phyloP scores from a whole-genome alignment of 805 yeast genomes.

The Metschnikowia cubensis region DNA sequence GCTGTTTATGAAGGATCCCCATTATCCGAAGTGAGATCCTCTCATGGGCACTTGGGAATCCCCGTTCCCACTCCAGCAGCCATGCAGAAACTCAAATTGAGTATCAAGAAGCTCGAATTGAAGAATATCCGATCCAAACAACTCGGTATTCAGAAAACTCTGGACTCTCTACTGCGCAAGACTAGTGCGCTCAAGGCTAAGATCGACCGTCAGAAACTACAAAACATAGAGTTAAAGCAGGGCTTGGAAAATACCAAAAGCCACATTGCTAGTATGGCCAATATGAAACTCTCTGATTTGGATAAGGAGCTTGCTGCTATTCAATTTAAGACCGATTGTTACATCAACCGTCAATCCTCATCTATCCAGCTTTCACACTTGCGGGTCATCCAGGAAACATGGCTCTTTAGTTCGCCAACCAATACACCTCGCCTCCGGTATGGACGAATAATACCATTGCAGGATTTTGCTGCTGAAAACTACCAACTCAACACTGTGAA shows the following conservation, averaged over 20 bases:
- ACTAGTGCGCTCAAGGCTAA: not conserved
- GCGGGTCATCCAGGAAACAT: conserved; percentile 24
- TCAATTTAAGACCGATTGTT: conserved; percentile 12
- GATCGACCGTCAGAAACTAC: conserved; percentile 1
- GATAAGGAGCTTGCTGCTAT: conserved; percentile 7
- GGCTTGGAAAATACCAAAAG: not conserved
- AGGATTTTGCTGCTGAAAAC: conserved; percentile 4
- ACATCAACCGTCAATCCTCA: conserved; percentile 25
- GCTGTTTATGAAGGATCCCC: not conserved
- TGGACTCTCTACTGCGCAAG: not conserved
- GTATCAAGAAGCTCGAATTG: conserved; percentile 28
- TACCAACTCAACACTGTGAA: conserved; percentile 21
- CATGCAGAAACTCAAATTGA: conserved; percentile 26
- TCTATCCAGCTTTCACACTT: conserved; percentile 24
- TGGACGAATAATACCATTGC: not conserved
- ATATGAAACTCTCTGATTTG: conserved; percentile 6
- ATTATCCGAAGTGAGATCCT: not conserved
- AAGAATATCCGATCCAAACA: conserved; percentile 12
- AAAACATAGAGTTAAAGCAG: not conserved
- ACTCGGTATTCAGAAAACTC: conserved; percentile 13
- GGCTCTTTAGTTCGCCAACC: conserved; percentile 2
- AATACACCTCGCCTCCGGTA: not conserved
- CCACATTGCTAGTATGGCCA: conserved; percentile 4
- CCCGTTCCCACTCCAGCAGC: conserved; percentile 7
- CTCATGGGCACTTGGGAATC: not conserved